Evolutionary conservation across 1,284 basidiomycete species (phyloP).

Genomic region (Thelephora terrestris): DNA sequence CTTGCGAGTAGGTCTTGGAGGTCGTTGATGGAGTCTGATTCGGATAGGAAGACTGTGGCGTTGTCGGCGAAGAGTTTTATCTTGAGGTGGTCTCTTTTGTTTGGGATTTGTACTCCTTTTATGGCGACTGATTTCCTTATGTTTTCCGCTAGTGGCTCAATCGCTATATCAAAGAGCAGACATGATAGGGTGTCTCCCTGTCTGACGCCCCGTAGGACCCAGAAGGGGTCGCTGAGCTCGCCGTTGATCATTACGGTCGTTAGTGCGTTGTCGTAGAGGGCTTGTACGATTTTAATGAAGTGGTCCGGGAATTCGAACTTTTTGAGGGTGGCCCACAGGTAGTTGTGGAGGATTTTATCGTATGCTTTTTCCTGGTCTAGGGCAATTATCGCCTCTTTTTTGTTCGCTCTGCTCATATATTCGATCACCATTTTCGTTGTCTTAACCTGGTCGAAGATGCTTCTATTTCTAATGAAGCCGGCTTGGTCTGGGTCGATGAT

Average conservation of each 20-base stretch:
- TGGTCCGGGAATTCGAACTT: constrained; percentile 11
- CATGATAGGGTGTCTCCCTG: constrained; percentile 26
- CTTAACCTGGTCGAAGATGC: constrained; percentile 16
- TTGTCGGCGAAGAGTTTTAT: constrained; percentile 24
- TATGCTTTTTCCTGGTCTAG: too few relatives aligned
- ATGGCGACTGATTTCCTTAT: constrained; percentile 11
- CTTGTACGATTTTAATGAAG: constrained; percentile 12
- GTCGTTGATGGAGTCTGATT: constrained; percentile 9
- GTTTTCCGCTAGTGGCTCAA: constrained; percentile 16
- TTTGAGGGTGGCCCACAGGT: constrained; percentile 18
- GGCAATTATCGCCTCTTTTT: constrained; percentile 17
- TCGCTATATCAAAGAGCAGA: constrained; percentile 19
- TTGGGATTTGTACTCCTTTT: constrained; percentile 9
- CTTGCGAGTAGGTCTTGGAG: constrained; percentile 18
- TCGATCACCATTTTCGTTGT: constrained; percentile 14
- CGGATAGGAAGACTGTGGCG: constrained; percentile 18
- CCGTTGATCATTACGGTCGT: constrained; percentile 21
- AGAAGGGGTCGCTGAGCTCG: constrained; percentile 10
- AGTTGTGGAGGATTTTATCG: constrained; percentile 21
- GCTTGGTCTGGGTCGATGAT: constrained; percentile 20
- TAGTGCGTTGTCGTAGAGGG: constrained; percentile 16
- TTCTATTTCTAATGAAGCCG: constrained; percentile 18
- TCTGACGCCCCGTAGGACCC: constrained; percentile 17
- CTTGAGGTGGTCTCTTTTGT: constrained; percentile 11
- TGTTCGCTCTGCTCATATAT: constrained; percentile 15